Percentiles rank a stretch among this genome's conserved stretches.
Conservation (phyloP, 192 early-diverging fungal species). For the Mortierella hygrophila region DNA sequence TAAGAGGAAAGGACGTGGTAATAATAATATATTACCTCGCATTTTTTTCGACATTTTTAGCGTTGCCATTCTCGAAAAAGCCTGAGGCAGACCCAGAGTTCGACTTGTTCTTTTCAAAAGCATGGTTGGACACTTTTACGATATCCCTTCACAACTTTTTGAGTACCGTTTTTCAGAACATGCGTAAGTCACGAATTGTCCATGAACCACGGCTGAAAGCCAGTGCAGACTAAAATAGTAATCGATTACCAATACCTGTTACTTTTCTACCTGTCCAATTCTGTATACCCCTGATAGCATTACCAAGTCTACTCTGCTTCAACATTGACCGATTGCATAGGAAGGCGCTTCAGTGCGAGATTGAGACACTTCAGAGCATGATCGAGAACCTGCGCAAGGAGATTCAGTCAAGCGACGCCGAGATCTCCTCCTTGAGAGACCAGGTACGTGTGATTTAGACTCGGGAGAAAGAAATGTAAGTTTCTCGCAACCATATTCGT, state of each 20-base stretch:
- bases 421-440: constrained; percentile 51
- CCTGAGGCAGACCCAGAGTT: constrained; percentile 69
- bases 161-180: constrained; percentile 72
- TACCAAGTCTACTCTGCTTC: constrained; percentile 68
- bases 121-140: constrained; percentile 73
- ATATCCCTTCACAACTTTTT: constrained; percentile 73
- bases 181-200: constrained; percentile 61
- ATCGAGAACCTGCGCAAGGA: constrained; percentile 53
- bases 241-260: no score
- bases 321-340: constrained; percentile 66
- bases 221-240: no score
- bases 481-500: background rate
- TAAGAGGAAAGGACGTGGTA: background rate
- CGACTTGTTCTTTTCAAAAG: constrained; percentile 71
- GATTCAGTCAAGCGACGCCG: constrained; percentile 49
- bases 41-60: constrained; percentile 25
- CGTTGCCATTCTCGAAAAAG: constrained; percentile 69
- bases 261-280: background rate
- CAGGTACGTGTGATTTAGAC: constrained; percentile 23
- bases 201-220: background rate
- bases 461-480: background rate
- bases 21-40: background rate
- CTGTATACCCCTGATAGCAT: constrained; percentile 43
- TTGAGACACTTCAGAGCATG: constrained; percentile 52
- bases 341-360: constrained; percentile 49